These are phyloP conservation scores for Phyllosticta capitalensis DNA, from an alignment of 2,329 filamentous ascomycete genomes.

Conservation along the genomic window DNA sequence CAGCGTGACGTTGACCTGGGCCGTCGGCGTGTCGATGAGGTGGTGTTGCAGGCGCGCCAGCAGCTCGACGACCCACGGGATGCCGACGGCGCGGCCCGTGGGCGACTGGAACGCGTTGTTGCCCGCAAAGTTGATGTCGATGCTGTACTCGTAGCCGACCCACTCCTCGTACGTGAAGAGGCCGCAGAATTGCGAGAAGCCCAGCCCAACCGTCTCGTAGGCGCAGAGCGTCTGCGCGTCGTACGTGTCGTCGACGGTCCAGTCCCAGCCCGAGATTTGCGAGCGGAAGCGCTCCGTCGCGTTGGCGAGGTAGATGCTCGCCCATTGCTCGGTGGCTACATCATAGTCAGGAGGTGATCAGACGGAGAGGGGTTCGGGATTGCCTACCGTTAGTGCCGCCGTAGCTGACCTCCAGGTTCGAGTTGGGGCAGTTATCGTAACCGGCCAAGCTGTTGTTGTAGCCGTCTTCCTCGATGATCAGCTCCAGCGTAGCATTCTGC, in stretches of 20 bases:
- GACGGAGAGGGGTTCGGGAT: neutral
- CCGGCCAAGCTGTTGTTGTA: constrained; percentile 67
- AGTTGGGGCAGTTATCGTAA: constrained; percentile 57
- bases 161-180: constrained; percentile 70
- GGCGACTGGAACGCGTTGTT: constrained; percentile 54
- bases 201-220: constrained; percentile 69
- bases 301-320: constrained; percentile 53
- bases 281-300: constrained; percentile 51
- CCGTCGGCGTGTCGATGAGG: constrained; percentile 33
- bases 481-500: constrained; percentile 60
- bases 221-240: constrained; percentile 66
- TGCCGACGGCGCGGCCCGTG: constrained; percentile 59
- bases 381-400: constrained; percentile 1
- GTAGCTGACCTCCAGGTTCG: constrained; percentile 25
- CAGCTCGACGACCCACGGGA: constrained; percentile 59
- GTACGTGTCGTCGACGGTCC: constrained; percentile 31
- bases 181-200: constrained; percentile 64
- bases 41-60: constrained; percentile 62
- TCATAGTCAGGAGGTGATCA: neutral
- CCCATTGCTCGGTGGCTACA: constrained; percentile 49
- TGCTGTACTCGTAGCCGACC: constrained; percentile 60
- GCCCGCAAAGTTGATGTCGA: constrained; percentile 57
- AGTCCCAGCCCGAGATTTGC: constrained; percentile 35
- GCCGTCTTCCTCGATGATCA: constrained; percentile 54
- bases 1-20: constrained; percentile 54